Percentiles rank a stretch among this genome's conserved stretches.
phyloP scores from a whole-genome alignment of 768 basidiomycete species.

The Trametes coccinea region DNA sequence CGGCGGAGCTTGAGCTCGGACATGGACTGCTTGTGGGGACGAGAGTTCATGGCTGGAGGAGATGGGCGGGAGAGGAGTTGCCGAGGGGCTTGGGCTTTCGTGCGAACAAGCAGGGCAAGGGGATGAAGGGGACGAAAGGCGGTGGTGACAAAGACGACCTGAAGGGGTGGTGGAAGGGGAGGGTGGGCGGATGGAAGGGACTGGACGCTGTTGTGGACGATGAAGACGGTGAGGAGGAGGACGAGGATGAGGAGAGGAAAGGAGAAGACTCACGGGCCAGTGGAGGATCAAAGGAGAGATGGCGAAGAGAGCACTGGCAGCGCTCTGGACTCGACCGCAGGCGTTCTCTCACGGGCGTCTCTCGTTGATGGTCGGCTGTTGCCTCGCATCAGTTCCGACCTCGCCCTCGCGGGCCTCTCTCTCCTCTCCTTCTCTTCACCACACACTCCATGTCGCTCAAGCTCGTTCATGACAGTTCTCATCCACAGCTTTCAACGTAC shows the following conservation, averaged over 20 bases:
- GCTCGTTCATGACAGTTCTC: too few relatives aligned
- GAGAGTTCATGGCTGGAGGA: slow-evolving; percentile 56
- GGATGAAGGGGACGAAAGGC: neutral
- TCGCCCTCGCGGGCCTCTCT: neutral
- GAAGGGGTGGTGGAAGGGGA: neutral
- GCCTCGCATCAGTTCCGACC: neutral
- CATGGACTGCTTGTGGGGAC: slow-evolving; percentile 93
- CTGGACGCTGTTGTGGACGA: neutral
- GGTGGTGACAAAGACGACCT: neutral
- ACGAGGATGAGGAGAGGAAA: neutral
- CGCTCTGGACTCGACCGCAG: neutral
- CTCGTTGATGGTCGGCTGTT: neutral
- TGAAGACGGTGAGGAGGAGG: neutral
- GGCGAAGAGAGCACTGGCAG: slow-evolving; percentile 2
- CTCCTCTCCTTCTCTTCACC: neutral
- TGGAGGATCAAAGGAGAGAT: slow-evolving; percentile 22
- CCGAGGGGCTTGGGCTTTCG: slow-evolving; percentile 14
- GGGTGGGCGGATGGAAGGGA: slow-evolving; percentile 14
- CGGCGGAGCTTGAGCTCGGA: slow-evolving; percentile 95
- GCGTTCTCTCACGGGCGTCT: neutral
- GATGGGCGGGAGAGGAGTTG: slow-evolving; percentile 14
- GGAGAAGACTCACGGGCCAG: slow-evolving; percentile 14
- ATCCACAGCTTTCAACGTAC: too few relatives aligned
- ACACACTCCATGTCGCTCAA: too few relatives aligned
- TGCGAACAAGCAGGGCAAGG: slow-evolving; percentile 5